These are phyloP conservation scores for Pythium vanterpoolii DNA, from an alignment of 352 stramenopile genomes.

Conservation along the genomic window DNA sequence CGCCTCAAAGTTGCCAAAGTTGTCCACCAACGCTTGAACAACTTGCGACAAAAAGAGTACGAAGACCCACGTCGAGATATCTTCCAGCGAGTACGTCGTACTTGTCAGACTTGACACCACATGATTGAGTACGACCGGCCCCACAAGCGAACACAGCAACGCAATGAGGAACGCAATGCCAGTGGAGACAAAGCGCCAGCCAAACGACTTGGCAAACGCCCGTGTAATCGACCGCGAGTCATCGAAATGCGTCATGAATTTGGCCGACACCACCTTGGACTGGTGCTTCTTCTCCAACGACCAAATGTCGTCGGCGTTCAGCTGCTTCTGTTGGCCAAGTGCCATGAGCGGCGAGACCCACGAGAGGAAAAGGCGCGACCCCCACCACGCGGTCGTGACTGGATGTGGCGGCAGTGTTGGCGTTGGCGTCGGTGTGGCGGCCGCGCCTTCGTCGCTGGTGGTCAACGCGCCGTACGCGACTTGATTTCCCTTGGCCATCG, in stretches of 20 bases:
- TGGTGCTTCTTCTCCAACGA: constrained; percentile 22
- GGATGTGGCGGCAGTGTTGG: neutral
- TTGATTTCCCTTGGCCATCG: neutral
- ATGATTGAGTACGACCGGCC: constrained; percentile 37
- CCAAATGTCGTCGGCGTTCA: constrained; percentile 40
- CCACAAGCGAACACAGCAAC: constrained; percentile 48
- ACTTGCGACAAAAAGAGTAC: neutral
- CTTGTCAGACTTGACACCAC: constrained; percentile 36
- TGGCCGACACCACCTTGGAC: constrained; percentile 20
- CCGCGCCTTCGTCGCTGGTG: neutral
- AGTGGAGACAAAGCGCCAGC: constrained; percentile 32
- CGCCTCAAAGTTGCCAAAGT: constrained; percentile 41
- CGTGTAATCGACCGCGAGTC: constrained; percentile 37
- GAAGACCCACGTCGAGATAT: too few relatives aligned
- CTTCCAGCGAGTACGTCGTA: neutral
- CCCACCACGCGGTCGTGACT: constrained; percentile 1
- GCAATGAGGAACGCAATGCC: constrained; percentile 38
- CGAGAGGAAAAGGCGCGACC: constrained; percentile 35
- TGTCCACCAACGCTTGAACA: constrained; percentile 41
- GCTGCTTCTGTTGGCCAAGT: constrained; percentile 34
- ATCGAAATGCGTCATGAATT: neutral
- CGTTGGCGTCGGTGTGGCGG: neutral
- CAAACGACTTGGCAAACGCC: constrained; percentile 35
- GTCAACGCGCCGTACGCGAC: neutral
- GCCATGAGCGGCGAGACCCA: constrained; percentile 48